phyloP scores from a whole-genome alignment of 2,329 filamentous ascomycete species.

The Pestalotiopsis sp. region DNA sequence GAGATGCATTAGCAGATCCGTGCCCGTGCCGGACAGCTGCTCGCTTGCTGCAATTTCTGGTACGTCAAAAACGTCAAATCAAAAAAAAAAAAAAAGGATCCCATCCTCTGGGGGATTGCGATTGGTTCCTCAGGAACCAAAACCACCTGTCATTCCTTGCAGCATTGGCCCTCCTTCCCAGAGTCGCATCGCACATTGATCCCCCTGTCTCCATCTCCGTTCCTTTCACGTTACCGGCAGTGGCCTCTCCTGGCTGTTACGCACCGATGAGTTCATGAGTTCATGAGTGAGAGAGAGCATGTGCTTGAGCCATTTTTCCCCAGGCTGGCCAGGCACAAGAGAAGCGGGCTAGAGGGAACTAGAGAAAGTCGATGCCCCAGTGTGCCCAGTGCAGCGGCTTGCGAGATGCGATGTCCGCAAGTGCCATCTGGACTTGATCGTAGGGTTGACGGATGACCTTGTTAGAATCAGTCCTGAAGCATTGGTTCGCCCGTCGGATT shows the following conservation, averaged over 20 bases:
- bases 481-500: background rate
- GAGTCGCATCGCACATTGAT: too few species aligned
- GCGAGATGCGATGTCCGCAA: background rate
- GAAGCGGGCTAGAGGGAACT: background rate
- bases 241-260: too few species aligned
- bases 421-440: background rate
- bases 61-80: background rate
- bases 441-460: background rate
- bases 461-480: background rate
- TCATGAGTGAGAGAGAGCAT: background rate
- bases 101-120: background rate
- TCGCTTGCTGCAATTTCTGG: background rate
- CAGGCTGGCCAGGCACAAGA: background rate
- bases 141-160: constrained; percentile 6
- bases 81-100: background rate
- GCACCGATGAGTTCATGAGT: too few species aligned
- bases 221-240: too few species aligned
- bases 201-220: too few species aligned
- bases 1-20: constrained; percentile 6
- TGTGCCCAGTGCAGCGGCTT: background rate
- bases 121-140: background rate
- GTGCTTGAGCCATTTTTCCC: background rate
- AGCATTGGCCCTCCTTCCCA: background rate
- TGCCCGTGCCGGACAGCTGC: background rate
- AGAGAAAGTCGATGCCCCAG: background rate